Conservation (phyloP, 2,329 filamentous ascomycete genomes). For the Colletotrichum trifolii region DNA sequence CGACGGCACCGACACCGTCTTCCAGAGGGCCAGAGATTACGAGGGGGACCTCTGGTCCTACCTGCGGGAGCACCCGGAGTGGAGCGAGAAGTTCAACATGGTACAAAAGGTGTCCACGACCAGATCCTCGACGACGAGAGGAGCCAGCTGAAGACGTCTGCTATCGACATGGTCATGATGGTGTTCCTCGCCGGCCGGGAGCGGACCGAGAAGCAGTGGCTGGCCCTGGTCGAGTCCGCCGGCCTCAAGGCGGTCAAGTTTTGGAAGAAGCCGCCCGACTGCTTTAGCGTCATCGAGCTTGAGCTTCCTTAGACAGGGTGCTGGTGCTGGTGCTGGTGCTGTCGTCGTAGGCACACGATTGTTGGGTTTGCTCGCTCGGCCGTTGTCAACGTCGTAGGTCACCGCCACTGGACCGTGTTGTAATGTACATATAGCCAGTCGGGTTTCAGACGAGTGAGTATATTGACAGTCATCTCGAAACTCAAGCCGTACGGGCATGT, state of each 20-base stretch:
- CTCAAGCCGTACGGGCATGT: no score
- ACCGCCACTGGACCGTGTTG: no score
- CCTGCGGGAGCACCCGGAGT: neutral
- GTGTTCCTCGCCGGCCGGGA: conserved; percentile 5
- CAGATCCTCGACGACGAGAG: conserved; percentile 49
- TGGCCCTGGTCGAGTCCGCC: conserved; percentile 20
- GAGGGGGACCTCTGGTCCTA: conserved; percentile 16
- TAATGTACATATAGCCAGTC: no score
- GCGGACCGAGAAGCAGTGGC: conserved; percentile 24
- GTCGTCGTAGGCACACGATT: no score
- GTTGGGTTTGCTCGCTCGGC: no score
- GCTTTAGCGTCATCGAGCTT: conserved; percentile 17
- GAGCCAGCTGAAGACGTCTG: neutral
- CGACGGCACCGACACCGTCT: neutral
- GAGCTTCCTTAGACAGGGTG: neutral
- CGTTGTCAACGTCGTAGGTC: no score
- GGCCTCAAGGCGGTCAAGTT: conserved; percentile 20
- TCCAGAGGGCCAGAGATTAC: neutral
- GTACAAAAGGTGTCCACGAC: conserved; percentile 41
- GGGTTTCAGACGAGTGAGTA: no score
- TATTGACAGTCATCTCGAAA: no score
- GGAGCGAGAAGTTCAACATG: conserved; percentile 11
- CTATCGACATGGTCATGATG: conserved; percentile 21
- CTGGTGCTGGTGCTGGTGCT: no score
- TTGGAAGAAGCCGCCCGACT: conserved; percentile 23